A percentile compares a stretch with the other conserved stretches of the same genome.
Evolutionary conservation across 768 basidiomycete genomes (phyloP).

Genomic region (Psilocybe cyanescens): DNA sequence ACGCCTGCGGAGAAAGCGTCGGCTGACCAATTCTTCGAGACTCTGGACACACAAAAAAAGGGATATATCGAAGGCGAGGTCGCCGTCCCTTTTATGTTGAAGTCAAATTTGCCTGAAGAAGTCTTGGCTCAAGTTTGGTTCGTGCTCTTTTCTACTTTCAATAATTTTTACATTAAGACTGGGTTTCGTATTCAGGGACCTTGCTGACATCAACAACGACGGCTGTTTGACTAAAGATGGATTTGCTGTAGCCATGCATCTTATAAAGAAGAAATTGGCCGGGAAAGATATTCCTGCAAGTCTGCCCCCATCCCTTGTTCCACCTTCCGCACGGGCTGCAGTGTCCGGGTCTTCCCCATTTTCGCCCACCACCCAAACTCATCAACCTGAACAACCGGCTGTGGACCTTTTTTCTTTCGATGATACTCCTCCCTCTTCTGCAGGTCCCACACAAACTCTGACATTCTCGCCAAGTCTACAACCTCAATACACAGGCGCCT

Average conservation of each 20-base stretch:
- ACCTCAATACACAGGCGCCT: conserved; percentile 34
- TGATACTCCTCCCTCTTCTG: conserved; percentile 54
- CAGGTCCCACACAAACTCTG: conserved; percentile 44
- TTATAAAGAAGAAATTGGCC: conserved; percentile 84
- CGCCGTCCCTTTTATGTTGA: conserved; percentile 94
- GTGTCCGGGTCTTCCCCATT: conserved; percentile 42
- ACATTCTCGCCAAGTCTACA: conserved; percentile 30
- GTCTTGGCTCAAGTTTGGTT: conserved; percentile 92
- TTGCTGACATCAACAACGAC: conserved; percentile 87
- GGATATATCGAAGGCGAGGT: conserved; percentile 92
- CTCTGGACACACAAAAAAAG: conserved; percentile 72
- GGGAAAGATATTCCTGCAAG: conserved; percentile 75
- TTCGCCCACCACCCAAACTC: conserved; percentile 33
- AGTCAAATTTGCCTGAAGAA: conserved; percentile 83
- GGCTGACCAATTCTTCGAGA: conserved; percentile 80
- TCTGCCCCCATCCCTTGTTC: conserved; percentile 78
- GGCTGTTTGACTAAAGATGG: conserved; percentile 88
- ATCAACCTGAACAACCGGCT: conserved; percentile 48
- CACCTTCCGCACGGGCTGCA: conserved; percentile 72
- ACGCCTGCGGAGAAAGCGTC: conserved; percentile 76
- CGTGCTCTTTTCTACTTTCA: conserved; percentile 27
- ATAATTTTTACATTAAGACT: neutral
- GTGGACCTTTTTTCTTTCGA: conserved; percentile 56
- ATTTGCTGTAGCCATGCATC: conserved; percentile 94
- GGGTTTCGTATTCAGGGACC: conserved; percentile 66